These are phyloP conservation scores for Candida dendrica DNA, from an alignment of 805 yeast genomes.

Conservation along the genomic window DNA sequence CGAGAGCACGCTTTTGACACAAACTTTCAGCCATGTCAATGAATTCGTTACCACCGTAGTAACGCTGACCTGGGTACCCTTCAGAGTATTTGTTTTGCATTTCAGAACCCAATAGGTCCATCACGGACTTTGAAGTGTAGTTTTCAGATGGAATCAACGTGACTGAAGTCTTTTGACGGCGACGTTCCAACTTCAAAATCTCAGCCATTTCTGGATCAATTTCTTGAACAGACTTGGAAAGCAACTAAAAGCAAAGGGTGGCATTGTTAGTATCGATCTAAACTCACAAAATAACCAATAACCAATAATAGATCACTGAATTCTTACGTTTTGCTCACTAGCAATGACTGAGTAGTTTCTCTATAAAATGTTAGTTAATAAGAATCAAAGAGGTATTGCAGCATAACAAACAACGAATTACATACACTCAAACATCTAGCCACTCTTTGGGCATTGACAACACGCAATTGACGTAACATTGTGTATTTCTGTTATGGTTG, in stretches of 20 bases:
- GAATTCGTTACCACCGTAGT: slow-evolving; percentile 95
- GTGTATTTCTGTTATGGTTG: background rate
- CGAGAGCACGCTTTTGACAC: slow-evolving; percentile 87
- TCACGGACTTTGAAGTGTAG: slow-evolving; percentile 91
- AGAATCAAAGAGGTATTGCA: too few relatives aligned
- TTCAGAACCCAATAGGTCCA: slow-evolving; percentile 90
- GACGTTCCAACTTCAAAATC: slow-evolving; percentile 69
- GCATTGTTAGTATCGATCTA: too few relatives aligned
- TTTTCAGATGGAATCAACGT: slow-evolving; percentile 93
- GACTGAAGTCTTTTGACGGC: slow-evolving; percentile 86
- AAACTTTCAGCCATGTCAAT: slow-evolving; percentile 86
- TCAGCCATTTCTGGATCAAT: slow-evolving; percentile 81
- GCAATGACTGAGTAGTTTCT: slow-evolving; percentile 1
- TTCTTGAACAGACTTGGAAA: slow-evolving; percentile 57
- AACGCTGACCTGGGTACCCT: slow-evolving; percentile 97
- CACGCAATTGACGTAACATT: background rate
- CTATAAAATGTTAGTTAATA: background rate
- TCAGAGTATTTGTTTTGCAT: slow-evolving; percentile 98
- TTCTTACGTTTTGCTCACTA: background rate
- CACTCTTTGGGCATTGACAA: background rate
- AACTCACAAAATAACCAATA: too few relatives aligned
- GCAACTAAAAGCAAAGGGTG: slow-evolving; percentile 25
- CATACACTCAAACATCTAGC: background rate
- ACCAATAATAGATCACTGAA: too few relatives aligned
- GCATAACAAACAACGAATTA: too few relatives aligned